Base-by-base conservation (phyloP, 2,329 filamentous ascomycete genomes). In the Amesomyces nigricolor region DNA sequence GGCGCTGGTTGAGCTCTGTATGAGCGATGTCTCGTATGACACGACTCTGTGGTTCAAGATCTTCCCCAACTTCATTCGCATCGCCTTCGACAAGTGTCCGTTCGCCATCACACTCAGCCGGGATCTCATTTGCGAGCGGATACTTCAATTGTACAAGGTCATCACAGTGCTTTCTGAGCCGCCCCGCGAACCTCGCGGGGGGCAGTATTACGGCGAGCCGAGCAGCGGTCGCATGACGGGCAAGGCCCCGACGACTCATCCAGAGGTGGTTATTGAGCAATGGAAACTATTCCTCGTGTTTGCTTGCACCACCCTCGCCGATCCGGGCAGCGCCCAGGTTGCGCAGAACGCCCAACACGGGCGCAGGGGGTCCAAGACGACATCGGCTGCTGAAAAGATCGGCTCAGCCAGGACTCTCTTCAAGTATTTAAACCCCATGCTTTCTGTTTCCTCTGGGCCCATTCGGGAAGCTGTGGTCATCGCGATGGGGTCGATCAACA, bases 231-330 rank as follows among this genome's bases (percentile, higher is more conserved):
- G 79, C 19, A 68, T 75, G 19, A 70, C 73, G 1, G 73, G 70
- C 62, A 77, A 83, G 66, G 81, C 79, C 57, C 84, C 80, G 56
- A 86, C 83, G 2, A 86, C 87, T 0, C 87, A 91, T 16, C 88
- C 91, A 0, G 91, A 95, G 64, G 84, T 95, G 19, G 78, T 96
- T 55, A 84, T 99, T 56, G 95, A 97, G 70, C 94, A 99, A 68
- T 99, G 92, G 92, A 97, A 96, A 71, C 76, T 97, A 2, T 97
- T 97, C 69, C 78, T 99, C 26, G 91, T 96, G 53, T 96, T 99
- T 73, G 94, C 92, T 9, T 99, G 95, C 71, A 96, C 92, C 9
- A 97, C 94, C 0, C 77, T 99, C 54, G 91, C 89, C 38, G 94
- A 94, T 62, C 82, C 89, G 9, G 90, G 90, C 9, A 83, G 77